Base-by-base conservation (phyloP, 2,329 filamentous ascomycete genomes). In the Trichoderma cornu-damae region DNA sequence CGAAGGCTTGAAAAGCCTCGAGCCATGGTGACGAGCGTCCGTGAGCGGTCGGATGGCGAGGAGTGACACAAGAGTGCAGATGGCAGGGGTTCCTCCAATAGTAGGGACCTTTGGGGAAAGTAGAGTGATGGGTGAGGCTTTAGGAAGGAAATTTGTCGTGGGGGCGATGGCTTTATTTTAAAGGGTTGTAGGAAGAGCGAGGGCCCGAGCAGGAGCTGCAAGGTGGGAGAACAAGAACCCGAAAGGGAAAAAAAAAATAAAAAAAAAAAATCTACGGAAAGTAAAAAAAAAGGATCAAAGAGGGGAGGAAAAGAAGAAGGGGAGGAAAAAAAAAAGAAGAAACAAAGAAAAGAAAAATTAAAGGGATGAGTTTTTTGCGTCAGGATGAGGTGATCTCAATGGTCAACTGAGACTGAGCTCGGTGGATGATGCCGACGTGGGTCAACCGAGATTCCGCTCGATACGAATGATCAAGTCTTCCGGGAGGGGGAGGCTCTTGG, bases 1-100 rank as follows among this genome's bases (percentile, higher is more conserved):
- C 70, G 67, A 51, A 73, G 65, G 38, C 65, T 65, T 38, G 66
- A 61, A 60, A 75, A 66, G 59, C 70, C 67, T 61, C 68, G 65
- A 44, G 70, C 66, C 73, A 75, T 75, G 51, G 24, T 49, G 22
- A 22, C n/a, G 8, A 48, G 9, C 2, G n/a, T 56, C 48, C n/a
- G 24, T 30, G 37, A 11, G 12, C 34, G 32, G 22, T 48, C 14
- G 44, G 28, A 28, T 20, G 30, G 47, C 14, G 28, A 48, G 20
- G 14, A 28, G 14, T 28, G n/a, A 22, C 37, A 24, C 30, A 2
- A 20, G 22, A 28, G 20, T 34, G 20, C n/a, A 22, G 16, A 28
- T 22, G 34, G 42, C 20, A 28, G 22, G 8, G 20, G 37, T 28
- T 20, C 22, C 40, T 54, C 30, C 26, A 42, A 18, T 32, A 18